Conservation (phyloP, 2,329 filamentous ascomycete genomes). For the Neonectria neomacrospora region DNA sequence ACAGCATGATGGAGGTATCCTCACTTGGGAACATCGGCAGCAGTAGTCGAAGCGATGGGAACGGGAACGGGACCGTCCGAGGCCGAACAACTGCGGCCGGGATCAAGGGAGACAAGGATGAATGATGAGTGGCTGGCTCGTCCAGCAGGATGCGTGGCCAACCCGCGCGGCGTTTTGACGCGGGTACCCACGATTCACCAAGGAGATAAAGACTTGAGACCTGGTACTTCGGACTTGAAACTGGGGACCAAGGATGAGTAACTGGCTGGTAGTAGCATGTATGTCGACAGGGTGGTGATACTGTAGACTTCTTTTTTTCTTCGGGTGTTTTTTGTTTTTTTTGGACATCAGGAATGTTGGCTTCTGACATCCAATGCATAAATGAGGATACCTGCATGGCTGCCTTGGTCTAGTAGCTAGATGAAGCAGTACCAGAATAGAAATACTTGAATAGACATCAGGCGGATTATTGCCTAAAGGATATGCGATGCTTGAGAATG, state of each 20-base stretch:
- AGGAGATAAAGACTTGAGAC: conserved; percentile 15
- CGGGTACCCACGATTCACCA: conserved; percentile 38
- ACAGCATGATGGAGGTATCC: conserved; percentile 47
- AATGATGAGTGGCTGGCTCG: conserved; percentile 15
- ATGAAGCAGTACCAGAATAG: conserved; percentile 4
- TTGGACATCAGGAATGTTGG: conserved; percentile 6
- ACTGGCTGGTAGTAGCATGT: background rate
- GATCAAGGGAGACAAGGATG: conserved; percentile 47
- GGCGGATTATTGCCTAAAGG: background rate
- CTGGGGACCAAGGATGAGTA: background rate
- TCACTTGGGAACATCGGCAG: conserved; percentile 44
- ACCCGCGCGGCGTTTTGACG: conserved; percentile 40
- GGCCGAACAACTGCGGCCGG: conserved; percentile 49
- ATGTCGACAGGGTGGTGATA: conserved; percentile 1
- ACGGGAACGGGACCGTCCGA: conserved; percentile 52
- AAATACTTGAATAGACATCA: background rate
- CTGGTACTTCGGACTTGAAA: conserved; percentile 3
- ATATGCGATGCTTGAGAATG: background rate
- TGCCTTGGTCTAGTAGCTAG: background rate
- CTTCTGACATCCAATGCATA: conserved; percentile 1
- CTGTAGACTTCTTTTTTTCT: conserved; percentile 14
- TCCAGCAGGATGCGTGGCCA: conserved; percentile 33
- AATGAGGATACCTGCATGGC: conserved; percentile 1
- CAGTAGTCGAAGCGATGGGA: conserved; percentile 53
- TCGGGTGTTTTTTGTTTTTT: conserved; percentile 2